These are phyloP conservation scores for Candida schatavii DNA, from an alignment of 805 yeast genomes.

Conservation along the genomic window DNA sequence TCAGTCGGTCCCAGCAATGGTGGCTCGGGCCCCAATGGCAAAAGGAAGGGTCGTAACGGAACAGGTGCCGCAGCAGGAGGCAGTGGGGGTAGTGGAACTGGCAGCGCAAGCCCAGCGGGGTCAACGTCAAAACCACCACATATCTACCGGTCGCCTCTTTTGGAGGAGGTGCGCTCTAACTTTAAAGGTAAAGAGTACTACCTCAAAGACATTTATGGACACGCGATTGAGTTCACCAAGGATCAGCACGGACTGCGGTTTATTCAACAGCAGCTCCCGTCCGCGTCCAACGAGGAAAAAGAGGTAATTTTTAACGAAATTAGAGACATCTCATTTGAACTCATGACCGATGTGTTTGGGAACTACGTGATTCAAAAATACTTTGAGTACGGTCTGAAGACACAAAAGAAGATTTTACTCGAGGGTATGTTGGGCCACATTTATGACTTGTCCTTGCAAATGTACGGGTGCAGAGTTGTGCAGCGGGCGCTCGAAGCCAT, in stretches of 20 bases:
- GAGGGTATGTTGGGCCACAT: slow-evolving; percentile 73
- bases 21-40: neutral
- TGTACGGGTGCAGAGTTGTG: slow-evolving; percentile 98
- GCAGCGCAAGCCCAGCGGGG: slow-evolving; percentile 15
- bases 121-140: slow-evolving; percentile 28
- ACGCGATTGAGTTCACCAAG: slow-evolving; percentile 85
- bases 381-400: slow-evolving; percentile 74
- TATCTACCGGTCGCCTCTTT: slow-evolving; percentile 69
- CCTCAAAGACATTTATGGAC: slow-evolving; percentile 76
- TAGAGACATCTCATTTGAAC: slow-evolving; percentile 64
- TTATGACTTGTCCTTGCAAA: slow-evolving; percentile 75
- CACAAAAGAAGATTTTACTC: slow-evolving; percentile 67
- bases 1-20: neutral
- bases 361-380: slow-evolving; percentile 94
- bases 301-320: slow-evolving; percentile 84
- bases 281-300: slow-evolving; percentile 63
- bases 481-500: slow-evolving; percentile 87
- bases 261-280: slow-evolving; percentile 82
- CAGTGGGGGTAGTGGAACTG: slow-evolving; percentile 10
- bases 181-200: slow-evolving; percentile 55
- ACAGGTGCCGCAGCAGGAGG: neutral
- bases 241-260: slow-evolving; percentile 98
- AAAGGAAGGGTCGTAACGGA: neutral
- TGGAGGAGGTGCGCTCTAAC: slow-evolving; percentile 81
- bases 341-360: slow-evolving; percentile 97